phyloP scores from a whole-genome alignment of 1,139 yeast species.

The Debaryomyces udenii region DNA sequence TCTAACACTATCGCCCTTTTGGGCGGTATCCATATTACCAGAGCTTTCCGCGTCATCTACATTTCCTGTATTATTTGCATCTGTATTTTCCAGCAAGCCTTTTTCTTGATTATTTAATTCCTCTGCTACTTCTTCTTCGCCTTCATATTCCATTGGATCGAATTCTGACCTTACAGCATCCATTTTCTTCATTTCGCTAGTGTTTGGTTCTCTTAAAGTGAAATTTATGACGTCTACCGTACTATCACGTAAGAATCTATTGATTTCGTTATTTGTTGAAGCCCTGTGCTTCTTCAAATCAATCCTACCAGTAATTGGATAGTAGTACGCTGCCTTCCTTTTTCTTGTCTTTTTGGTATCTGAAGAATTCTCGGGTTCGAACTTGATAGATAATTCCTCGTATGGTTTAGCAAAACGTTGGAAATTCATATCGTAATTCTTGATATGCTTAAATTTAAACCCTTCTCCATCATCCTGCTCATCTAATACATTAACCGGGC shows the following conservation, averaged over 20 bases:
- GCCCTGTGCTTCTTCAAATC: conserved; percentile 83
- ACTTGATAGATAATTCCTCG: conserved; percentile 48
- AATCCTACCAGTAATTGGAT: conserved; percentile 77
- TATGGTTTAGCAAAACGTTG: conserved; percentile 48
- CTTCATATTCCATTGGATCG: conserved; percentile 59
- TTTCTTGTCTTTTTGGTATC: conserved; percentile 35
- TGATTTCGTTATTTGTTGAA: conserved; percentile 49
- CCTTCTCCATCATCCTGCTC: conserved; percentile 38
- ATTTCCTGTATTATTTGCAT: not conserved
- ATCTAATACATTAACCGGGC: conserved; percentile 45
- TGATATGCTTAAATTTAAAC: conserved; percentile 62
- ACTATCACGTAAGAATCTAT: conserved; percentile 52
- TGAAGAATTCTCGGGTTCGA: conserved; percentile 60
- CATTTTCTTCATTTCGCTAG: conserved; percentile 66
- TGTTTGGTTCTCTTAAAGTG: conserved; percentile 71
- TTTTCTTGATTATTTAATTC: conserved; percentile 10
- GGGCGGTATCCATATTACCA: too few relatives aligned
- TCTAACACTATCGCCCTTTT: too few relatives aligned
- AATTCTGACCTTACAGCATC: conserved; percentile 68
- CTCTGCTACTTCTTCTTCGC: conserved; percentile 16
- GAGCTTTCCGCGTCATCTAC: too few relatives aligned
- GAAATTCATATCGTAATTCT: conserved; percentile 81
- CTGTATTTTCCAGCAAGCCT: conserved; percentile 7
- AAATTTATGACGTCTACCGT: conserved; percentile 60
- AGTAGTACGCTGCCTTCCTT: conserved; percentile 67